Evolutionary conservation across 2,329 filamentous ascomycete species (phyloP).

Genomic region (Apiospora phragmitis): DNA sequence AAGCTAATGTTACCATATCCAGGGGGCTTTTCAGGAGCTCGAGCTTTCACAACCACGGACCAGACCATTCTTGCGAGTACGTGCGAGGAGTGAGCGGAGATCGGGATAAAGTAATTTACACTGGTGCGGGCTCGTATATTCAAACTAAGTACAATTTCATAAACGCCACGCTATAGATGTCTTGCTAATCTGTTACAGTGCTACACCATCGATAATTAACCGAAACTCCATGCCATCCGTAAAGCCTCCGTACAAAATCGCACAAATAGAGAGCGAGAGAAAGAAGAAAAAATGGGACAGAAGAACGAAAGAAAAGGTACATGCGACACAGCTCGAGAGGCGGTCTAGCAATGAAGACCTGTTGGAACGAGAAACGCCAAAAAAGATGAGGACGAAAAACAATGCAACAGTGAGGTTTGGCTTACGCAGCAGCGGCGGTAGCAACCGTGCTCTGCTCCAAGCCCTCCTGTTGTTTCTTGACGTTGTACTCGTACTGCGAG

Average conservation of each 20-base stretch:
- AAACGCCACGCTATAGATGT: not conserved
- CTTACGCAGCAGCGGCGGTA: not conserved
- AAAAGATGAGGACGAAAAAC: not conserved
- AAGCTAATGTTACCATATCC: no score
- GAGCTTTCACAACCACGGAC: no score
- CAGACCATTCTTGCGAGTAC: no score
- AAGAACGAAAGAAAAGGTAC: no score
- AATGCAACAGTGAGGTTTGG: not conserved
- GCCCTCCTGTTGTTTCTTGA: not conserved
- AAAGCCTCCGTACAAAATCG: no score
- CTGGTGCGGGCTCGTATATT: not conserved
- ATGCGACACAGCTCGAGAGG: no score
- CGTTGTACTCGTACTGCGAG: not conserved
- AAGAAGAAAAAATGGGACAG: not conserved
- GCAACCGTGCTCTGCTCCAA: not conserved
- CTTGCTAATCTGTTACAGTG: not conserved
- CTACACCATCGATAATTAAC: not conserved
- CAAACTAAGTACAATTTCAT: not conserved
- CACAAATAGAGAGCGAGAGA: no score
- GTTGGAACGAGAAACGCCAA: no score
- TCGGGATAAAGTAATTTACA: no score
- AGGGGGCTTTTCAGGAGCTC: no score
- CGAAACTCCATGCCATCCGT: not conserved
- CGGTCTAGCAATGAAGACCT: no score
- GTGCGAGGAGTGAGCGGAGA: no score